phyloP scores from a whole-genome alignment of 345 rosid species.

The Physaria fendleri region DNA sequence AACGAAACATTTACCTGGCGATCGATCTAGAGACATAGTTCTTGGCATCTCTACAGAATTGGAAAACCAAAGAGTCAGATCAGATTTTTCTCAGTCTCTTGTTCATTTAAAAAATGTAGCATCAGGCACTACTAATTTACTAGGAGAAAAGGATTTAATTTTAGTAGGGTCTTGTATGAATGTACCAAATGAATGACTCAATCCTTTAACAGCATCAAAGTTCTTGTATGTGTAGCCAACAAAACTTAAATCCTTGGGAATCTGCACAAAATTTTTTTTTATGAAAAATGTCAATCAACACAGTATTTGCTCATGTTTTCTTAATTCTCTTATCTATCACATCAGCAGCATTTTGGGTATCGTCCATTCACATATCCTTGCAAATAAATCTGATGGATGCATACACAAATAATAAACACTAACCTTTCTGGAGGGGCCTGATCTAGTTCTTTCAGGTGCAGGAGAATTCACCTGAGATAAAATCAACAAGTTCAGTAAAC shows the following conservation, averaged over 20 bases:
- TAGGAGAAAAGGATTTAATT: slow-evolving; percentile 1
- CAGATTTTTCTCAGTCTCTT: too few species aligned
- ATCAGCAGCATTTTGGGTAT: not conserved
- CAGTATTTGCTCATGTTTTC: slow-evolving; percentile 1
- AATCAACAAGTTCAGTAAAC: slow-evolving; percentile 6
- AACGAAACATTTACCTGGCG: slow-evolving; percentile 14
- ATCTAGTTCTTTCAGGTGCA: slow-evolving; percentile 56
- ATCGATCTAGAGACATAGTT: slow-evolving; percentile 34
- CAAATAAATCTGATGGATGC: not conserved
- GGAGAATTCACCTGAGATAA: slow-evolving; percentile 63
- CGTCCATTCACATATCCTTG: slow-evolving; percentile 1
- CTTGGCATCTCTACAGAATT: slow-evolving; percentile 31
- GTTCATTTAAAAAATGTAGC: not conserved
- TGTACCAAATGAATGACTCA: slow-evolving; percentile 58
- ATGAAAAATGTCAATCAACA: slow-evolving; percentile 7
- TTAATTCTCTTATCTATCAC: not conserved
- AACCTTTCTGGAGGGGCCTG: slow-evolving; percentile 88
- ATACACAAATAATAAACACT: slow-evolving; percentile 20
- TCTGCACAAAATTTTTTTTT: too few species aligned
- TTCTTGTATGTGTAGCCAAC: slow-evolving; percentile 98
- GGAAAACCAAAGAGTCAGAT: slow-evolving; percentile 18
- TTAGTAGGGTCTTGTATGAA: not conserved
- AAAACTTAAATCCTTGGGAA: slow-evolving; percentile 84
- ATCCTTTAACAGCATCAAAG: slow-evolving; percentile 88
- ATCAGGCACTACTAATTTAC: not conserved